Conservation (phyloP, 1,139 yeast species). For the Scheffersomyces parashehatae region DNA sequence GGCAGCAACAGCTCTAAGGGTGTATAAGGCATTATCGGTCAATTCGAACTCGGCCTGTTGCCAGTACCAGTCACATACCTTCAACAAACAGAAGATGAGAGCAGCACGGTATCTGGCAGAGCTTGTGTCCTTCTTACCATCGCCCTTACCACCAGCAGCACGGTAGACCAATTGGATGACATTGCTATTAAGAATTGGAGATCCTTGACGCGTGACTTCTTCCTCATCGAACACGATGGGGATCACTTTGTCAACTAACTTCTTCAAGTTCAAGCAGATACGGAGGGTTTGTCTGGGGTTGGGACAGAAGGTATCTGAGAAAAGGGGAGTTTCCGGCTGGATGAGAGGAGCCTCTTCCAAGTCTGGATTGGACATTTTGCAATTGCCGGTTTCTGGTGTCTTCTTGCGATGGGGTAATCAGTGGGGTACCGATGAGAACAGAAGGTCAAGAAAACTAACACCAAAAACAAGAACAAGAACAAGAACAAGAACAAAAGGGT, state of each 20-base stretch:
- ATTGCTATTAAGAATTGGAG: slow-evolving; percentile 59
- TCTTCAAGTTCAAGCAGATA: slow-evolving; percentile 72
- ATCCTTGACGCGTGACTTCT: slow-evolving; percentile 56
- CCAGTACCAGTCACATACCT: slow-evolving; percentile 80
- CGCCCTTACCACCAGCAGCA: slow-evolving; percentile 83
- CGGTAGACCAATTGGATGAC: slow-evolving; percentile 61
- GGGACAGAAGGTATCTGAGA: slow-evolving; percentile 37
- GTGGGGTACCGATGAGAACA: too few species aligned
- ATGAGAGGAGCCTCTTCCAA: slow-evolving; percentile 2
- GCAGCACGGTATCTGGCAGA: slow-evolving; percentile 66
- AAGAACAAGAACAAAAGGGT: too few species aligned
- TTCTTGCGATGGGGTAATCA: too few species aligned
- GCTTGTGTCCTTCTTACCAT: slow-evolving; percentile 56
- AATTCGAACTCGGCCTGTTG: slow-evolving; percentile 60
- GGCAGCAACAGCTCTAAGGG: slow-evolving; percentile 65
- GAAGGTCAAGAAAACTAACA: too few species aligned
- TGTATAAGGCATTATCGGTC: slow-evolving; percentile 65
- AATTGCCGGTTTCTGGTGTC: neutral
- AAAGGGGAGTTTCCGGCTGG: slow-evolving; percentile 2
- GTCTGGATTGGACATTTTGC: neutral
- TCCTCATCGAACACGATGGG: slow-evolving; percentile 60
- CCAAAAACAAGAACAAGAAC: too few species aligned
- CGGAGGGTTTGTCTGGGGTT: slow-evolving; percentile 70
- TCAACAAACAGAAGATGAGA: slow-evolving; percentile 66
- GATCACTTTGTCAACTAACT: slow-evolving; percentile 66